Base-by-base conservation (phyloP, 75 land plant species). In the Pinus tabuliformis region DNA sequence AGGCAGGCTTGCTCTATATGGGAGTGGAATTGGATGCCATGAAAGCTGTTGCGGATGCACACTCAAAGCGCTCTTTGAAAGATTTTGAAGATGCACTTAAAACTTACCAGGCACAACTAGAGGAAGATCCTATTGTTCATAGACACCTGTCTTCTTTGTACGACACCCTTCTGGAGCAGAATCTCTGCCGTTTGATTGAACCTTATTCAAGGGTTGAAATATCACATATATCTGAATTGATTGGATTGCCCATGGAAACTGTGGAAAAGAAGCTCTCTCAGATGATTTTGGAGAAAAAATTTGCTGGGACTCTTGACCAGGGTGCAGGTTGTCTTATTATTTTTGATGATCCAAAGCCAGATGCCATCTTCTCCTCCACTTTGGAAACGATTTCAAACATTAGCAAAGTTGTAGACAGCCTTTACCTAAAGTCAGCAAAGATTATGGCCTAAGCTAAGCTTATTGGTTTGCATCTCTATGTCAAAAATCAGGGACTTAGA, bases 321-420 rank as follows among this genome's bases (percentile, higher is more conserved):
- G 92, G 94, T 21, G 94, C 87, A 26, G 94, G 94, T 30, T 91
- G 94, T 76, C 81, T 91, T 45, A 78, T 91, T 78, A 91, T 91
- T 18, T 91, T 89, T 79, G 91, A 91, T 18, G 86, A 86, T 56
- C 85, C 89, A 33, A 90, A 90, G 77, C 57, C 93, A 14, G 95
- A 92, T 79, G 90, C 87, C 12, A 92, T 92, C 24, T 92, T 86
- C 62, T 83, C 95, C 2, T 83, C 92, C 1, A 87, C 93, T n/a
- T 79, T 92, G 49, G 94, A 92, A 58, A 92, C 94, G 20, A 90
- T 92, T 62, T 80, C 86, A 13, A 92, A 92, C 82, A 80, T 92
- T 13, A 91, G 94, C 75, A 92, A 92, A 86, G 95, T 92, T 58
- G 95, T 92, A 33, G 95, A 92, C 68, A 92, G 95, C 73, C 85